Evolutionary conservation across 2,329 filamentous ascomycete genomes (phyloP).

Genomic region (Venturia pyrina): DNA sequence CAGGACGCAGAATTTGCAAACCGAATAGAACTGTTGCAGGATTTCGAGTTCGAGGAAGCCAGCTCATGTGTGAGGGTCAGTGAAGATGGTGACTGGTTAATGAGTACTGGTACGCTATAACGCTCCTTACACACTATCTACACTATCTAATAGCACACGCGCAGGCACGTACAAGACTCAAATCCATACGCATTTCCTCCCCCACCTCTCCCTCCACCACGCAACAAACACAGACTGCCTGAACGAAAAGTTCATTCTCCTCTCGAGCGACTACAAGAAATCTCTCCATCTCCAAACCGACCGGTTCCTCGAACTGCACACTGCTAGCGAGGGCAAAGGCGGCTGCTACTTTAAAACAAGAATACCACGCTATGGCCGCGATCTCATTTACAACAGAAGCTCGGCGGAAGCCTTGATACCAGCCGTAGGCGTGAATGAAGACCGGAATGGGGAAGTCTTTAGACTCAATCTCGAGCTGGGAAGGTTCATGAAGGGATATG

Average conservation of each 20-base stretch:
- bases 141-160: conserved; percentile 8
- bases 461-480: conserved; percentile 84
- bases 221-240: conserved; percentile 83
- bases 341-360: conserved; percentile 84
- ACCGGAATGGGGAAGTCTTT: conserved; percentile 86
- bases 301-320: conserved; percentile 87
- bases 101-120: conserved; percentile 63
- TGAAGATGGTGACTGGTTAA: conserved; percentile 94
- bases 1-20: conserved; percentile 88
- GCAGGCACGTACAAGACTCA: conserved; percentile 62
- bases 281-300: conserved; percentile 89
- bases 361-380: conserved; percentile 84
- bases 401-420: conserved; percentile 81
- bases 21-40: conserved; percentile 87
- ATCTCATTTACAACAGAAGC: conserved; percentile 72
- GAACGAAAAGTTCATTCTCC: conserved; percentile 82
- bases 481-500: conserved; percentile 88
- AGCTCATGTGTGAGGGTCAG: conserved; percentile 82
- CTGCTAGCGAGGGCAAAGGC: conserved; percentile 42
- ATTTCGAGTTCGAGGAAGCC: conserved; percentile 96
- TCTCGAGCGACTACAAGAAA: conserved; percentile 88
- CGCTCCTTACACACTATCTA: background rate
- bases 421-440: conserved; percentile 73
- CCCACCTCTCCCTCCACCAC: conserved; percentile 88
- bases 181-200: conserved; percentile 91